Evolutionary conservation across 345 rosid species (phyloP).

Genomic region (Trapa incisa): DNA sequence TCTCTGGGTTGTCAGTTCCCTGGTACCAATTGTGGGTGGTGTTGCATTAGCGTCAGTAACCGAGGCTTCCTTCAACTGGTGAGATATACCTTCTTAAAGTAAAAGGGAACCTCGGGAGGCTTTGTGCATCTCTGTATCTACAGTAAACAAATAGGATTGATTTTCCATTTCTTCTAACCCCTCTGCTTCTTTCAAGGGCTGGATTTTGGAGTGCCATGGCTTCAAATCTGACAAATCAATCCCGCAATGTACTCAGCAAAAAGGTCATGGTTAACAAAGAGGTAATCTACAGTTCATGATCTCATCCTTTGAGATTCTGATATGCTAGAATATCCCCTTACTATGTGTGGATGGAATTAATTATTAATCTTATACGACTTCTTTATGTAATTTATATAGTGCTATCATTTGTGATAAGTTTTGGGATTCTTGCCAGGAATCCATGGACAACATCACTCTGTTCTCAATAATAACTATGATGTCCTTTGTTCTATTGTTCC

Average conservation of each 20-base stretch:
- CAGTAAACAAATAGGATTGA: too few relatives aligned
- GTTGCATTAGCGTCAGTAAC: conserved; percentile 90
- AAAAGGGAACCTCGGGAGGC: not conserved
- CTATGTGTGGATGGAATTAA: too few relatives aligned
- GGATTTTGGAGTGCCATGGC: conserved; percentile 94
- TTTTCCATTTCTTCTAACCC: not conserved
- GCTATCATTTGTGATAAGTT: not conserved
- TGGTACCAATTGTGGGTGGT: conserved; percentile 87
- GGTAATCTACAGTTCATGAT: conserved; percentile 29
- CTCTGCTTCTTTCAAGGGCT: conserved; percentile 35
- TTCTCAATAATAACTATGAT: conserved; percentile 95
- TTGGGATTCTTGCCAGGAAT: conserved; percentile 39
- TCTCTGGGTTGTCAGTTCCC: conserved; percentile 76
- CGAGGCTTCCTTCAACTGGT: conserved; percentile 95
- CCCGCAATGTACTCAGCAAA: conserved; percentile 86
- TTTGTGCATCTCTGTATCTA: not conserved
- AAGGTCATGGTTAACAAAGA: conserved; percentile 94
- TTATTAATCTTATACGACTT: too few relatives aligned
- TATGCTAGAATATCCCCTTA: not conserved
- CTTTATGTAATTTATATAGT: too few relatives aligned
- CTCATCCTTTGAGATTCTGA: not conserved
- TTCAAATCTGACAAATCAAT: conserved; percentile 73
- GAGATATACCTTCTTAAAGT: conserved; percentile 1
- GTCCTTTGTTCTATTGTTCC: conserved; percentile 80
- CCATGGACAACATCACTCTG: conserved; percentile 92